Evolutionary conservation across 805 yeast genomes (phyloP).

Genomic region (Spathaspora passalidarum): DNA sequence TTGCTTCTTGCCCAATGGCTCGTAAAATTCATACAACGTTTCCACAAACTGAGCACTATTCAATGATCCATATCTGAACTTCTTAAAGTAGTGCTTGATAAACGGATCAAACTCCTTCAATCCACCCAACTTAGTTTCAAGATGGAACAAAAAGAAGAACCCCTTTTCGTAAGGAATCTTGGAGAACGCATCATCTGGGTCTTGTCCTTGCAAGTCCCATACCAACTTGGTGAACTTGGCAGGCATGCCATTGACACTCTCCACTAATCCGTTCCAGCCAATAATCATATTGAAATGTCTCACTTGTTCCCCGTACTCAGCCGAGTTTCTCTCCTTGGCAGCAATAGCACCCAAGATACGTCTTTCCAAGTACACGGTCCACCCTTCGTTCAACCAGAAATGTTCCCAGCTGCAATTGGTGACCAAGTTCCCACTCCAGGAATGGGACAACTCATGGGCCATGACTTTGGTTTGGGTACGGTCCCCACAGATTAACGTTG

Average conservation of each 20-base stretch:
- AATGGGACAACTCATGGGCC: slow-evolving; percentile 38
- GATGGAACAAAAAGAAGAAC: slow-evolving; percentile 26
- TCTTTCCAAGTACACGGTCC: slow-evolving; percentile 35
- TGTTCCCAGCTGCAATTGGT: slow-evolving; percentile 37
- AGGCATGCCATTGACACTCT: slow-evolving; percentile 20
- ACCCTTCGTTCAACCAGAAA: slow-evolving; percentile 38
- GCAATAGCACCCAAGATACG: slow-evolving; percentile 31
- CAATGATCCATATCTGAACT: slow-evolving; percentile 25
- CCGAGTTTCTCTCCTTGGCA: slow-evolving; percentile 18
- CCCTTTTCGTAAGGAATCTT: slow-evolving; percentile 37
- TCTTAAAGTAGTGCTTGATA: slow-evolving; percentile 26
- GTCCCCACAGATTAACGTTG: slow-evolving; percentile 31
- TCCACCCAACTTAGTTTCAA: slow-evolving; percentile 25
- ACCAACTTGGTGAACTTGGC: slow-evolving; percentile 20
- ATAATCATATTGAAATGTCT: slow-evolving; percentile 29
- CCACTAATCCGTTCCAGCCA: slow-evolving; percentile 30
- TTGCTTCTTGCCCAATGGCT: slow-evolving; percentile 16
- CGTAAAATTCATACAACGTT: slow-evolving; percentile 23
- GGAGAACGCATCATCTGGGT: slow-evolving; percentile 23
- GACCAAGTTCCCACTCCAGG: slow-evolving; percentile 37
- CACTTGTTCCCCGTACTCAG: slow-evolving; percentile 27
- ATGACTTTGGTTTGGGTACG: slow-evolving; percentile 32
- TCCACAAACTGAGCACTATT: slow-evolving; percentile 25
- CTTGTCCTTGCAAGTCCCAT: slow-evolving; percentile 15
- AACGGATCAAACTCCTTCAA: slow-evolving; percentile 23